Percentiles rank a stretch among this genome's conserved stretches.
phyloP scores from a whole-genome alignment of 176 grass and related monocot genomes.

The Triticum monococcum region DNA sequence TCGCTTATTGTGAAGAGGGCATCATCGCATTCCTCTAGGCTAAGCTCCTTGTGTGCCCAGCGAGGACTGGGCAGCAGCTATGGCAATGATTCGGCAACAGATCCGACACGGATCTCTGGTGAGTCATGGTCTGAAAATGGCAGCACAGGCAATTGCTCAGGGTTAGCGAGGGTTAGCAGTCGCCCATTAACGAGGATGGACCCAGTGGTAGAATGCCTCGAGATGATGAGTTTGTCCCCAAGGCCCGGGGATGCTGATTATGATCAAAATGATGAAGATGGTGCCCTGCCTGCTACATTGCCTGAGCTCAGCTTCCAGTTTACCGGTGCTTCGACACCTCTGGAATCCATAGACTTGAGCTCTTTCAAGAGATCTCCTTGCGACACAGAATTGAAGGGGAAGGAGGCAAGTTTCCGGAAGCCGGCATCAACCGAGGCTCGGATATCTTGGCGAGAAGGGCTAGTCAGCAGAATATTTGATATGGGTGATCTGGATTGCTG shows the following conservation, averaged over 20 bases:
- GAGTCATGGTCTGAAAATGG: constrained; percentile 30
- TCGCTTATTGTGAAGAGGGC: constrained; percentile 88
- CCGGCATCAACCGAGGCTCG: constrained; percentile 26
- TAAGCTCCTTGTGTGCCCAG: constrained; percentile 38
- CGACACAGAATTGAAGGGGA: constrained; percentile 26
- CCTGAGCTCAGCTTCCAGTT: constrained; percentile 78
- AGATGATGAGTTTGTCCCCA: constrained; percentile 52
- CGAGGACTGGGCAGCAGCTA: constrained; percentile 30
- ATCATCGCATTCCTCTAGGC: constrained; percentile 63
- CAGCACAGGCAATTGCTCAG: constrained; percentile 7
- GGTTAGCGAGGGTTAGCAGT: constrained; percentile 23
- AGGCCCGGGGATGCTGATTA: constrained; percentile 38
- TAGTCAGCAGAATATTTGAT: constrained; percentile 92
- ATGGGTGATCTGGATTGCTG: constrained; percentile 67
- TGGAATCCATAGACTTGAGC: constrained; percentile 72
- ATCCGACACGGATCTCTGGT: constrained; percentile 18
- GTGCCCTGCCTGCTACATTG: constrained; percentile 25
- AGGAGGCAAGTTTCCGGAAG: constrained; percentile 27
- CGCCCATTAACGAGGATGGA: constrained; percentile 37
- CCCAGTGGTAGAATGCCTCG: constrained; percentile 48
- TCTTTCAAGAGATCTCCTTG: constrained; percentile 59
- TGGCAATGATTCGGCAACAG: background rate
- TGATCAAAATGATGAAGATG: background rate
- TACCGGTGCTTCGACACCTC: constrained; percentile 15
- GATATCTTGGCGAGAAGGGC: constrained; percentile 92